phyloP scores from a whole-genome alignment of 2,329 filamentous ascomycete species.

The Trichoderma gracile region DNA sequence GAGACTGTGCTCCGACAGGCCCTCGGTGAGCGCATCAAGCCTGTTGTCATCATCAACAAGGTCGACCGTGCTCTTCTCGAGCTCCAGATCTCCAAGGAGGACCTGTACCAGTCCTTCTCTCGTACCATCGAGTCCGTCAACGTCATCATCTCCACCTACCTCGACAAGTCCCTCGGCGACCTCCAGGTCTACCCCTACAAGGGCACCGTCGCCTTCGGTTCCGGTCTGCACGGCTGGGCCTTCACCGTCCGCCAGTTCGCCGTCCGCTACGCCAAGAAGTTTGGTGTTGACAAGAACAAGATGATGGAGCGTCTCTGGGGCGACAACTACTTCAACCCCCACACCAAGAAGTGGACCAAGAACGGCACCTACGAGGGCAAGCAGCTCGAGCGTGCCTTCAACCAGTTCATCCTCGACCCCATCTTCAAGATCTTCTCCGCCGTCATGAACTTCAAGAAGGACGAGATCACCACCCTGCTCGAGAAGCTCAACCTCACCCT shows the following conservation, averaged over 20 bases:
- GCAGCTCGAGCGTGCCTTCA: slow-evolving; percentile 95
- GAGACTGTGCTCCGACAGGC: slow-evolving; percentile 99
- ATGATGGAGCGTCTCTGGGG: slow-evolving; percentile 99
- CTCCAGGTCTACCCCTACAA: slow-evolving; percentile 98
- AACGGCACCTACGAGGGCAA: slow-evolving; percentile 79
- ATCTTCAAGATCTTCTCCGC: slow-evolving; percentile 98
- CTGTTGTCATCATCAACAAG: slow-evolving; percentile 99
- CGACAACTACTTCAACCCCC: slow-evolving; percentile 99
- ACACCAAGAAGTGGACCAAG: slow-evolving; percentile 99
- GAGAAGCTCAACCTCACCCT: slow-evolving; percentile 97
- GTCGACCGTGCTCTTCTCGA: slow-evolving; percentile 99
- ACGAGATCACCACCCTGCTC: slow-evolving; percentile 79
- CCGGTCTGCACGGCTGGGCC: slow-evolving; percentile 99
- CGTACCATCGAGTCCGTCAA: slow-evolving; percentile 99
- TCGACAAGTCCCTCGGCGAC: slow-evolving; percentile 94
- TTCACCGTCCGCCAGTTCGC: slow-evolving; percentile 99
- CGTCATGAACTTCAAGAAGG: slow-evolving; percentile 99
- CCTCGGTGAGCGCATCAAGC: slow-evolving; percentile 99
- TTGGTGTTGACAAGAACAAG: slow-evolving; percentile 99
- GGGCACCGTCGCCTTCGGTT: slow-evolving; percentile 98
- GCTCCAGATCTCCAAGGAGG: slow-evolving; percentile 97
- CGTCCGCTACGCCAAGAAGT: slow-evolving; percentile 96
- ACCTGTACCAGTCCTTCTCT: slow-evolving; percentile 99
- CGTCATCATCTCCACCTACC: slow-evolving; percentile 99
- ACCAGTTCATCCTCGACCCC: slow-evolving; percentile 98